phyloP scores from a whole-genome alignment of 805 yeast species.

The Alloascoidea africana region DNA sequence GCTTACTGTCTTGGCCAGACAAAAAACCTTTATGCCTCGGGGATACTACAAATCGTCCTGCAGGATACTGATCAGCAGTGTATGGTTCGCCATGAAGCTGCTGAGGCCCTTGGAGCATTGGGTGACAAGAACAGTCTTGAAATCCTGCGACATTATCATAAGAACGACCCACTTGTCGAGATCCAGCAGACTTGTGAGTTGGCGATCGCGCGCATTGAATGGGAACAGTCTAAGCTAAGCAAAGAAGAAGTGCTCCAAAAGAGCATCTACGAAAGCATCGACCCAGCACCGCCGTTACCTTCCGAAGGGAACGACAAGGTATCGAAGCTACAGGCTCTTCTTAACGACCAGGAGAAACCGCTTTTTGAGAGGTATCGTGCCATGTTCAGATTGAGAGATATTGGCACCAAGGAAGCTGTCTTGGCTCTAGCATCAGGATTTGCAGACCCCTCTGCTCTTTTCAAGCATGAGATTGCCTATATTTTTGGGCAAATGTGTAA shows the following conservation, averaged over 20 bases:
- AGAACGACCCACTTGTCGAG: slow-evolving; percentile 69
- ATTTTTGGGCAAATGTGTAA: slow-evolving; percentile 95
- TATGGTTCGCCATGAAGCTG: slow-evolving; percentile 99
- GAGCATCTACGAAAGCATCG: slow-evolving; percentile 76
- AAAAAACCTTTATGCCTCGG: slow-evolving; percentile 65
- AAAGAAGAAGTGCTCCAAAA: slow-evolving; percentile 57
- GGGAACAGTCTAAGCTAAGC: slow-evolving; percentile 65
- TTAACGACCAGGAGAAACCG: slow-evolving; percentile 66
- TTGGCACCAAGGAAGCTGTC: slow-evolving; percentile 88
- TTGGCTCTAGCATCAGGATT: slow-evolving; percentile 85
- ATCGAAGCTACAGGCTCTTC: slow-evolving; percentile 44
- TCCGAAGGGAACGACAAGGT: slow-evolving; percentile 41
- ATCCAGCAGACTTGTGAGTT: slow-evolving; percentile 96
- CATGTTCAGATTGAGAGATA: slow-evolving; percentile 93
- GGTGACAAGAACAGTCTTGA: slow-evolving; percentile 66
- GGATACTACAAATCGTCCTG: slow-evolving; percentile 59
- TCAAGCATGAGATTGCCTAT: slow-evolving; percentile 96
- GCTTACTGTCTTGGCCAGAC: slow-evolving; percentile 97
- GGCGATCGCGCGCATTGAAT: slow-evolving; percentile 86
- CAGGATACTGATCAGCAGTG: slow-evolving; percentile 46
- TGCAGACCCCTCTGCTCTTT: slow-evolving; percentile 79
- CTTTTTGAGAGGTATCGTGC: slow-evolving; percentile 94
- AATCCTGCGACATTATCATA: slow-evolving; percentile 44
- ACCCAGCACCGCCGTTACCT: slow-evolving; percentile 98
- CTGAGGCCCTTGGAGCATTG: slow-evolving; percentile 95